Evolutionary conservation across 2,329 filamentous ascomycete species (phyloP).

Genomic region (Aspergillus aculeatinus): DNA sequence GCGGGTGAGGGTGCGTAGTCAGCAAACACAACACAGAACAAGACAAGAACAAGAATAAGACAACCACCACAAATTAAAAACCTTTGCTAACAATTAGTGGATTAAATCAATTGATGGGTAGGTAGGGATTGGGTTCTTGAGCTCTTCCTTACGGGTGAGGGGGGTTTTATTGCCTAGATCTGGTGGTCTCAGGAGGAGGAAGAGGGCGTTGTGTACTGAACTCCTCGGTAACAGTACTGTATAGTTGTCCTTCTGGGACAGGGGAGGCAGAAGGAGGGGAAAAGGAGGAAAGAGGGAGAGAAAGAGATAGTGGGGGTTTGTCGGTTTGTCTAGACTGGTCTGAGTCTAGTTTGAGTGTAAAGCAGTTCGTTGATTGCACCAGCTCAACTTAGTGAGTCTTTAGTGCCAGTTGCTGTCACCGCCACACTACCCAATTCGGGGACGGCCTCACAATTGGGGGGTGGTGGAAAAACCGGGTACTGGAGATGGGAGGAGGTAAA

Average conservation of each 20-base stretch:
- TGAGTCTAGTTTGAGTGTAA: constrained; percentile 18
- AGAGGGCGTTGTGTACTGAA: background rate
- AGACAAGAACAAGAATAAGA: background rate
- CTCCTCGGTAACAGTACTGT: background rate
- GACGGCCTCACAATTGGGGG: background rate
- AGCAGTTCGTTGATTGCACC: constrained; percentile 19
- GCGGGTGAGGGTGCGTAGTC: constrained; percentile 10
- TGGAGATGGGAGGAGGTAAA: background rate
- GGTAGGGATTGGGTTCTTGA: no score
- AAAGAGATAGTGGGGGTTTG: background rate
- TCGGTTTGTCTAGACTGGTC: background rate
- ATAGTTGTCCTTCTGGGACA: background rate
- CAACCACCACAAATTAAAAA: background rate
- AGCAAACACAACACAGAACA: background rate
- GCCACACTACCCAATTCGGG: constrained; percentile 13
- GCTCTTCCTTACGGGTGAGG: background rate
- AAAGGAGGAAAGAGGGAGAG: constrained; percentile 15
- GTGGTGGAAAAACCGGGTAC: background rate
- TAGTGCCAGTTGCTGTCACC: constrained; percentile 21
- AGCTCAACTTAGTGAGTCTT: constrained; percentile 15
- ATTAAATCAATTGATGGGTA: background rate
- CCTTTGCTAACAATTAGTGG: background rate
- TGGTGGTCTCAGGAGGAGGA: background rate
- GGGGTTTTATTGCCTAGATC: background rate
- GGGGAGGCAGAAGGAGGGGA: constrained; percentile 6